Percentiles rank a stretch among this genome's conserved stretches.
phyloP scores from a whole-genome alignment of 495 filamentous ascomycete genomes.

The Articulospora tetracladia region DNA sequence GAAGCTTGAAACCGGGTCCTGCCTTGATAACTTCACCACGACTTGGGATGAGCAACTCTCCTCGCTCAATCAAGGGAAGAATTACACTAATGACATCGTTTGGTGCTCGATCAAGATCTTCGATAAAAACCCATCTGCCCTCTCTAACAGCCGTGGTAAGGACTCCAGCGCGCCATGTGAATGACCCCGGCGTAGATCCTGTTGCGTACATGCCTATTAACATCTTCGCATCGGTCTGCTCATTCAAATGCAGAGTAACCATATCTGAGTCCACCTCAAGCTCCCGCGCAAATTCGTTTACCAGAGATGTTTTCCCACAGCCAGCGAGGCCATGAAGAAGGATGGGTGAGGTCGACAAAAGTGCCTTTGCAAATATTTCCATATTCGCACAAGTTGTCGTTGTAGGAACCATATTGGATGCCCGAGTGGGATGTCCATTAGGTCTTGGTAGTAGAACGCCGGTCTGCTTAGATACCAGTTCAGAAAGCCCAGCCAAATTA shows the following conservation, averaged over 20 bases:
- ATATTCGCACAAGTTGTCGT: slow-evolving; percentile 68
- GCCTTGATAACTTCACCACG: slow-evolving; percentile 82
- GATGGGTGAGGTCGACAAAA: slow-evolving; percentile 64
- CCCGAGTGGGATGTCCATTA: slow-evolving; percentile 41
- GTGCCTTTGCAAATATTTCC: slow-evolving; percentile 56
- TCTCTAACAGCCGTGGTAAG: slow-evolving; percentile 90
- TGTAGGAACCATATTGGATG: slow-evolving; percentile 64
- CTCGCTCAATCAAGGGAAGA: slow-evolving; percentile 82
- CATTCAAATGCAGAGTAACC: slow-evolving; percentile 91
- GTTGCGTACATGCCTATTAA: slow-evolving; percentile 91
- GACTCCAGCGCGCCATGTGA: slow-evolving; percentile 90
- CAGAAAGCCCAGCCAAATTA: slow-evolving; percentile 20
- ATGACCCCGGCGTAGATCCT: slow-evolving; percentile 77
- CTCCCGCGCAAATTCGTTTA: slow-evolving; percentile 76
- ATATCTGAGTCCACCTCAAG: slow-evolving; percentile 71
- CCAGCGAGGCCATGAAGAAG: slow-evolving; percentile 81
- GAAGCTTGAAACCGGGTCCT: slow-evolving; percentile 77
- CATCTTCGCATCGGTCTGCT: slow-evolving; percentile 95
- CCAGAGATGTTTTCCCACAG: slow-evolving; percentile 82
- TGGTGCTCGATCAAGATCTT: slow-evolving; percentile 95
- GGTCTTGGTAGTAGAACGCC: slow-evolving; percentile 66
- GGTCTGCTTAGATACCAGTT: slow-evolving; percentile 42
- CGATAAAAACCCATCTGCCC: slow-evolving; percentile 93
- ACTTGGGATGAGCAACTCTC: slow-evolving; percentile 81
- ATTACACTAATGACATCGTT: slow-evolving; percentile 90